These are phyloP conservation scores for Hymenoscyphus linearis DNA, from an alignment of 2,329 filamentous ascomycete species.

Conservation along the genomic window DNA sequence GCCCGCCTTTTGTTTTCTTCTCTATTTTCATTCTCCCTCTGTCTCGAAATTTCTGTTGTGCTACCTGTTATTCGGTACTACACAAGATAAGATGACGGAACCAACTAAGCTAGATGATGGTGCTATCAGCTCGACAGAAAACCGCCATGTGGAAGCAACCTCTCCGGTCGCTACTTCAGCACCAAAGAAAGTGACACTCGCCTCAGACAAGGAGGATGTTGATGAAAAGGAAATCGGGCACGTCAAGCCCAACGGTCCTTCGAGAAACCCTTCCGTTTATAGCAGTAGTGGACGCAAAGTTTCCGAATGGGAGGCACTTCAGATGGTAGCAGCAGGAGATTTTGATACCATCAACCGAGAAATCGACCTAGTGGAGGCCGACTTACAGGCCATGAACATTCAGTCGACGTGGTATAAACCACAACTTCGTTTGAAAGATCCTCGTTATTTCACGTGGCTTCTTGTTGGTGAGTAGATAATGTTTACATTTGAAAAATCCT, in stretches of 20 bases:
- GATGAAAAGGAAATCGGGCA: constrained; percentile 15
- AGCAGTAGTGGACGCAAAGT: constrained; percentile 9
- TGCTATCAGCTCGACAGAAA: constrained; percentile 15
- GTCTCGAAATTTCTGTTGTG: neutral
- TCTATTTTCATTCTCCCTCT: neutral
- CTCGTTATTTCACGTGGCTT: constrained; percentile 54
- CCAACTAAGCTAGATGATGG: constrained; percentile 8
- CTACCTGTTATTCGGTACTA: neutral
- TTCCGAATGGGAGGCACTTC: constrained; percentile 30
- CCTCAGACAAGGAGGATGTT: constrained; percentile 5
- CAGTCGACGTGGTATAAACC: constrained; percentile 34
- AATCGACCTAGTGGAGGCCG: constrained; percentile 31
- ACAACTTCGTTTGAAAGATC: constrained; percentile 54
- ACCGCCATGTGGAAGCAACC: constrained; percentile 10
- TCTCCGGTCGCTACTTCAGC: neutral
- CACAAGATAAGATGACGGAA: constrained; percentile 15
- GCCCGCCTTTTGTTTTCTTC: neutral
- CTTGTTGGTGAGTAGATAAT: constrained; percentile 19
- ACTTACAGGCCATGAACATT: constrained; percentile 25
- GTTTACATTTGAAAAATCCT: neutral
- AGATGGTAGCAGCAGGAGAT: constrained; percentile 28
- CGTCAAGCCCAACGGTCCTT: neutral
- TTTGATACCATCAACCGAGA: constrained; percentile 31
- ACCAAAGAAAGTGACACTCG: constrained; percentile 5
- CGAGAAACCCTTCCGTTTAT: neutral